phyloP scores from a whole-genome alignment of 352 stramenopile species.

The Phytopythium helicoides region DNA sequence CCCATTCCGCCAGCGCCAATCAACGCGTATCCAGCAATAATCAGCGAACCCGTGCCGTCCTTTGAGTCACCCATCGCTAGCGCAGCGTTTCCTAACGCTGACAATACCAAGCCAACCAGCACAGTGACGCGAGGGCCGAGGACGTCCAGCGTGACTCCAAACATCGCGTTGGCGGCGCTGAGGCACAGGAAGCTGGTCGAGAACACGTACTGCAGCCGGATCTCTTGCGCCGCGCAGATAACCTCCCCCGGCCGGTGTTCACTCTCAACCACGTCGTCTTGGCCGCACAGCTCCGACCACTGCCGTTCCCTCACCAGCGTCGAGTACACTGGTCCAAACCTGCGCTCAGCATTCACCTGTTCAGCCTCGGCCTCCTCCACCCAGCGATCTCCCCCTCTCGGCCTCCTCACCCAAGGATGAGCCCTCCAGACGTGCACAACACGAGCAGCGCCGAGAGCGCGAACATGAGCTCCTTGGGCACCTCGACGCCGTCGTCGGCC shows the following conservation, averaged over 20 bases:
- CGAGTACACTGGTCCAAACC: conserved; percentile 76
- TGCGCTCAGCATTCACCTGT: conserved; percentile 6
- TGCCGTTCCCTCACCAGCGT: conserved; percentile 59
- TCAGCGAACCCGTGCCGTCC: conserved; percentile 36
- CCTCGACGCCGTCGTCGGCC: background rate
- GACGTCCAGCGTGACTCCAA: conserved; percentile 71
- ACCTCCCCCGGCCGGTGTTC: background rate
- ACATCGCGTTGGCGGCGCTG: conserved; percentile 77
- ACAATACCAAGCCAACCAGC: conserved; percentile 46
- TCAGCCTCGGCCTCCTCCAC: background rate
- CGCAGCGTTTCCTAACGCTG: conserved; percentile 51
- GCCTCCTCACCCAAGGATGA: conserved; percentile 74
- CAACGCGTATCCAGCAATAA: conserved; percentile 70
- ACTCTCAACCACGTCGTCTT: background rate
- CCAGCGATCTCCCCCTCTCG: background rate
- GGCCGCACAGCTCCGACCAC: conserved; percentile 60
- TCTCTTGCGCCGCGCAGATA: conserved; percentile 59
- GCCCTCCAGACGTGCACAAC: conserved; percentile 57
- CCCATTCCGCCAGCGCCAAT: conserved; percentile 70
- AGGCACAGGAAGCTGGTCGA: conserved; percentile 77
- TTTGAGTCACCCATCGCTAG: conserved; percentile 59
- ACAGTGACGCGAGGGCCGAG: conserved; percentile 58
- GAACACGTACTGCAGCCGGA: conserved; percentile 76
- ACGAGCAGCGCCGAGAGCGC: conserved; percentile 54
- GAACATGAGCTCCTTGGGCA: conserved; percentile 70